Evolutionary conservation across 352 stramenopile species (phyloP).

Genomic region (Globisporangium polare): DNA sequence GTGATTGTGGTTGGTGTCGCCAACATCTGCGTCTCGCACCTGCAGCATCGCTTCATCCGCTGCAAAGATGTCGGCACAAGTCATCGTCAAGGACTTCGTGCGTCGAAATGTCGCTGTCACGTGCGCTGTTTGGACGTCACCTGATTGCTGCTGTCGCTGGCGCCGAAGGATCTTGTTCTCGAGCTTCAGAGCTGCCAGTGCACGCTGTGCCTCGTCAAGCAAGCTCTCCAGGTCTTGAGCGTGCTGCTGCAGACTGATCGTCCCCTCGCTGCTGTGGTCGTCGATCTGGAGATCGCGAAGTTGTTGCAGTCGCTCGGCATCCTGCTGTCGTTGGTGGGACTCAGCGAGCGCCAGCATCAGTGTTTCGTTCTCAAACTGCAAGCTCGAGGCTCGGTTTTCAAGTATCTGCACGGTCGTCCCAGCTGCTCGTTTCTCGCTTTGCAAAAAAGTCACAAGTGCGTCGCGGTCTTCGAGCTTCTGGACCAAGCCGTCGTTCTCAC

Average conservation of each 20-base stretch:
- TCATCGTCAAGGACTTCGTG: conserved; percentile 7
- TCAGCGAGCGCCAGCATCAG: conserved; percentile 1
- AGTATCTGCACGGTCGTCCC: conserved; percentile 10
- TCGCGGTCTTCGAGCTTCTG: conserved; percentile 12
- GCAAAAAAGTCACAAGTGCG: not conserved
- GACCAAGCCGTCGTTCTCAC: conserved; percentile 15
- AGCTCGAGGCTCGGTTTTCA: conserved; percentile 14
- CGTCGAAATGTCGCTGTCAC: conserved; percentile 1
- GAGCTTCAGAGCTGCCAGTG: conserved; percentile 27
- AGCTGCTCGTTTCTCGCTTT: conserved; percentile 6
- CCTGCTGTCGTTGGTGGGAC: not conserved
- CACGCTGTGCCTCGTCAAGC: conserved; percentile 31
- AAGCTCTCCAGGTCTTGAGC: conserved; percentile 19
- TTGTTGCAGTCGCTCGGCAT: not conserved
- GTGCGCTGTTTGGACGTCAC: not conserved
- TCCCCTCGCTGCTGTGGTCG: not conserved
- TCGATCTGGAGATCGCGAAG: not conserved
- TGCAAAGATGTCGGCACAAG: conserved; percentile 14
- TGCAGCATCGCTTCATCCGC: not conserved
- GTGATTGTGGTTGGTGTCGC: not conserved
- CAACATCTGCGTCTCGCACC: not conserved
- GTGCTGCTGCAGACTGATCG: conserved; percentile 10
- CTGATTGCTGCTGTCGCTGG: conserved; percentile 2
- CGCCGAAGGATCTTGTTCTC: conserved; percentile 35
- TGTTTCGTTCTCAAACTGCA: conserved; percentile 14